Percentiles rank a stretch among this genome's conserved stretches.
Evolutionary conservation across 2,329 filamentous ascomycete genomes (phyloP).

Genomic region (Thielaviopsis ethacetica): DNA sequence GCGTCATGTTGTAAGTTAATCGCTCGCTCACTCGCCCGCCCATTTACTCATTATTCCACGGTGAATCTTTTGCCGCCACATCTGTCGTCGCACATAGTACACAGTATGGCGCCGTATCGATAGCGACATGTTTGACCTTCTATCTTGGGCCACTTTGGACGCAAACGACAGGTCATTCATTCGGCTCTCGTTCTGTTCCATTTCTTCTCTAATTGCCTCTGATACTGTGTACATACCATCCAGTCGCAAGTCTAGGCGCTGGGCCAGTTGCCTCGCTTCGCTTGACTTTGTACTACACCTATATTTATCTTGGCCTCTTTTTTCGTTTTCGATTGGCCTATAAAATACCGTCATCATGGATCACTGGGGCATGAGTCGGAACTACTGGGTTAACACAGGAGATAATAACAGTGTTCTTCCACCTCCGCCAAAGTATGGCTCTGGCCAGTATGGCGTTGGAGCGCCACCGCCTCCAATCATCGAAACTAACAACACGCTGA

Average conservation of each 20-base stretch:
- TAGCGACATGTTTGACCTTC: not conserved
- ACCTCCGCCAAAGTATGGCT: slow-evolving; percentile 71
- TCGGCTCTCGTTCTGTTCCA: not conserved
- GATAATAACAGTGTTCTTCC: slow-evolving; percentile 52
- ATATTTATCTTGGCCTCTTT: not conserved
- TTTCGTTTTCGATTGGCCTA: not conserved
- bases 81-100: not conserved
- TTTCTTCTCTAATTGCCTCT: not conserved
- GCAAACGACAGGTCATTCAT: not conserved
- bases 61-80: too few relatives aligned
- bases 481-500: slow-evolving; percentile 85
- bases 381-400: slow-evolving; percentile 9
- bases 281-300: too few relatives aligned
- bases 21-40: not conserved
- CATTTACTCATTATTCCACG: not conserved
- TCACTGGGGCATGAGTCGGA: slow-evolving; percentile 7
- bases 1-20: slow-evolving; percentile 7
- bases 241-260: too few relatives aligned
- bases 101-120: not conserved
- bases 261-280: too few relatives aligned
- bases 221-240: too few relatives aligned
- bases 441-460: slow-evolving; percentile 52
- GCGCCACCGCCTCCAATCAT: slow-evolving; percentile 45
- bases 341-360: slow-evolving; percentile 4
- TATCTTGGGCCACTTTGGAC: not conserved